Evolutionary conservation across 2,329 filamentous ascomycete species (phyloP), one percentile per base, ranked within the genome.

Genomic region (Chrysoporthe cubensis): DNA sequence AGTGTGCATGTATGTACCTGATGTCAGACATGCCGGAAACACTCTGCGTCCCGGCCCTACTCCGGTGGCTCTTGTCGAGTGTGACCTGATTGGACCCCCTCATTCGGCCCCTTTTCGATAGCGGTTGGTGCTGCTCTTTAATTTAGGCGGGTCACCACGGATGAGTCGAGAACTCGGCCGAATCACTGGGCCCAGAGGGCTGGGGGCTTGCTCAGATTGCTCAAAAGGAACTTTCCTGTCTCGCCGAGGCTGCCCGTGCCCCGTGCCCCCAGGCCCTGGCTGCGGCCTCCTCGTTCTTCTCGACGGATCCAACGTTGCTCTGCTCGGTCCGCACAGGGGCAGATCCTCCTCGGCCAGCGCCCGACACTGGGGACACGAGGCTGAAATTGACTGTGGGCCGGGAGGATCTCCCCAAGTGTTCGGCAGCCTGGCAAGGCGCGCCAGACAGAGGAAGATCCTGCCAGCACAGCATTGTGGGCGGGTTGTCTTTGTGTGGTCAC

Each of bases 21-120:
- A 48, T 42, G 62, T 64, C 68, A 59, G 56, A 67, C 65, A 63
- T n/a, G 40, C 50, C 62, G 42, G 46, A 37, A 56, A 54, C 50
- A 46, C 59, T 62, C 56, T 64, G 43, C 44, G 42, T 48, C 50
- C 62, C 68, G 68, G 68, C 68, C 68, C 68, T 70, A 65, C 68
- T 70, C 68, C 68, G 68, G 68, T 62, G 44, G 32, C 68, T 70
- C 62, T 70, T 52, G 32, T 42, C 32, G 58, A 65, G 62, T 48
- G 46, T 67, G 60, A 63, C 60, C 62, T 70, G 68, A 68, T 68
- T 70, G 68, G 68, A 42, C 44, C 58, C 26, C 40, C 18, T 50
- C 21, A 59, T 21, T 64, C 40, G 63, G 62, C 54, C 21, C 68
- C 50, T 16, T 34, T 16, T 54, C 26, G 4, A 54, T 34, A 40